phyloP scores from a whole-genome alignment of 2,329 filamentous ascomycete genomes.

The Huntiella savannae region DNA sequence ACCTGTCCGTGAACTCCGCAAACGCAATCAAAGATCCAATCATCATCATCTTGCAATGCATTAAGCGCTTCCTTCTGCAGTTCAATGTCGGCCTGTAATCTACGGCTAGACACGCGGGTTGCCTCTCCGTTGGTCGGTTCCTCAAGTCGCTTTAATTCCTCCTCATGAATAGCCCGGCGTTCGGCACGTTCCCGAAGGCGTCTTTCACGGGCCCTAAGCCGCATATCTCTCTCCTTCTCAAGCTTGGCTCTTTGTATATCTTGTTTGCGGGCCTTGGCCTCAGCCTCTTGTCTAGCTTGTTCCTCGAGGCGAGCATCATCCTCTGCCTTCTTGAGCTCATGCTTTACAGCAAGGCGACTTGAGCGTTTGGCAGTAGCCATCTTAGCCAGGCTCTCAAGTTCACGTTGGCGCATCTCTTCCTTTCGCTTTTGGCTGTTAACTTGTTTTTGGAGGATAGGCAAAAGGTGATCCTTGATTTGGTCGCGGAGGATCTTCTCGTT shows the following conservation, averaged over 20 bases:
- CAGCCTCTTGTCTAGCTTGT: slow-evolving; percentile 30
- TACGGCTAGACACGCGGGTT: slow-evolving; percentile 9
- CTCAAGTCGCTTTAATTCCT: slow-evolving; percentile 61
- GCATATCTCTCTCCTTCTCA: slow-evolving; percentile 57
- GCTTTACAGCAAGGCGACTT: slow-evolving; percentile 54
- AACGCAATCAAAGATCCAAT: slow-evolving; percentile 89
- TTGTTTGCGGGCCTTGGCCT: slow-evolving; percentile 47
- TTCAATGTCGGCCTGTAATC: slow-evolving; percentile 61
- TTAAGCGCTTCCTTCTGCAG: slow-evolving; percentile 55
- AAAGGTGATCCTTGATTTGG: slow-evolving; percentile 54
- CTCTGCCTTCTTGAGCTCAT: slow-evolving; percentile 12
- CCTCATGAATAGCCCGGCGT: slow-evolving; percentile 65
- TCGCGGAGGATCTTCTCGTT: slow-evolving; percentile 67
- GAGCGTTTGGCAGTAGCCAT: slow-evolving; percentile 89
- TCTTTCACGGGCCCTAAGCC: slow-evolving; percentile 68
- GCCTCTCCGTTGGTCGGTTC: slow-evolving; percentile 1
- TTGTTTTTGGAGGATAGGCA: slow-evolving; percentile 70
- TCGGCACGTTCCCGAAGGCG: slow-evolving; percentile 71
- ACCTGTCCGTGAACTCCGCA: slow-evolving; percentile 84
- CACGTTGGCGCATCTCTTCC: slow-evolving; percentile 50
- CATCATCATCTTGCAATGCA: slow-evolving; percentile 58
- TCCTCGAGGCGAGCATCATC: slow-evolving; percentile 5
- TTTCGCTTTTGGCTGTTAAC: slow-evolving; percentile 56
- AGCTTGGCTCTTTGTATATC: slow-evolving; percentile 31
- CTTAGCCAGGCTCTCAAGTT: slow-evolving; percentile 64